Conservation (phyloP, 2,329 filamentous ascomycete genomes). For the Exophiala sideris region DNA sequence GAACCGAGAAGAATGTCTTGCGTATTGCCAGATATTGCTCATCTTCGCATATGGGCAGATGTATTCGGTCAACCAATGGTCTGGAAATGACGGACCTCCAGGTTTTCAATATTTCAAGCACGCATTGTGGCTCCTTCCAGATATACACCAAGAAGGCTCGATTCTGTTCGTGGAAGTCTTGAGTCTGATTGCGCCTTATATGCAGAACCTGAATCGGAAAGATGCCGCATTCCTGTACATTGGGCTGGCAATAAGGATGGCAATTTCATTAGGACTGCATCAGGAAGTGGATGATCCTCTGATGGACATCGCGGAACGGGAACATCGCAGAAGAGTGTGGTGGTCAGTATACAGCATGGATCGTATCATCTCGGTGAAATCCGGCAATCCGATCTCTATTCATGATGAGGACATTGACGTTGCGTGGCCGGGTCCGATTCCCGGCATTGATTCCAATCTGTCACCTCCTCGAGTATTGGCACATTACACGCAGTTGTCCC, state of each 20-base stretch:
- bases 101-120: constrained; percentile 56
- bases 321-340: constrained; percentile 53
- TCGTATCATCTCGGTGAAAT: constrained; percentile 52
- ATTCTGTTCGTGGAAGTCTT: constrained; percentile 55
- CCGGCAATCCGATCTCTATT: constrained; percentile 54
- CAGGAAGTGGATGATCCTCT: constrained; percentile 46
- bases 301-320: constrained; percentile 43
- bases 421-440: constrained; percentile 33
- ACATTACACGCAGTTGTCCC: constrained; percentile 53
- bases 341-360: constrained; percentile 58
- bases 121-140: constrained; percentile 52
- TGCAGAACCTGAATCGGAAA: constrained; percentile 56
- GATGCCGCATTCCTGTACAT: constrained; percentile 56
- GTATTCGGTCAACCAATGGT: constrained; percentile 58
- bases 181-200: constrained; percentile 54
- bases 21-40: constrained; percentile 52
- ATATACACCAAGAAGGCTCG: constrained; percentile 55
- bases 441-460: constrained; percentile 38
- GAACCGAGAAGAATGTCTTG: constrained; percentile 48
- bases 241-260: constrained; percentile 55
- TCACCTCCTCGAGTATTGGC: constrained; percentile 49
- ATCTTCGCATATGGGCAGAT: constrained; percentile 56
- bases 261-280: constrained; percentile 55
- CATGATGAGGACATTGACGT: constrained; percentile 54
- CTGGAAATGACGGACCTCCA: constrained; percentile 51